phyloP scores from a whole-genome alignment of 2,329 filamentous ascomycete genomes.

The Didymella keratinophila region DNA sequence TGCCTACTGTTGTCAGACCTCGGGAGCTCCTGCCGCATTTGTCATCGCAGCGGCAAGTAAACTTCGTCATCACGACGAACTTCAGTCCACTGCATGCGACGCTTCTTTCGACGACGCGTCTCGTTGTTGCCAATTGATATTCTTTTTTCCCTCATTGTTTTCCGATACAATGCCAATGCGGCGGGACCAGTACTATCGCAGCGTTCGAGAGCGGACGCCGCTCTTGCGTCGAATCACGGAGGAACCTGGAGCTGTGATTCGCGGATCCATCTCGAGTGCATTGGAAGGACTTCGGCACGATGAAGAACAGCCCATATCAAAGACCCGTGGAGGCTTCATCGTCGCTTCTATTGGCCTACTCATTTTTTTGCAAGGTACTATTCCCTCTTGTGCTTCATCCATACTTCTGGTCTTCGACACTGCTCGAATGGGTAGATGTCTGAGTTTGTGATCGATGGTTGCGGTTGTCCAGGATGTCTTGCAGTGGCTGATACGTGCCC shows the following conservation, averaged over 20 bases:
- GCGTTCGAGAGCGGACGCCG: conserved; percentile 19
- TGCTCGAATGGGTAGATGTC: not conserved
- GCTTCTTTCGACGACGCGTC: conserved; percentile 24
- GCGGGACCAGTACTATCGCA: conserved; percentile 19
- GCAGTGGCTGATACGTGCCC: conserved; percentile 28
- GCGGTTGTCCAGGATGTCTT: not conserved
- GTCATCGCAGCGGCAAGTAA: conserved; percentile 15
- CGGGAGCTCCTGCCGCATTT: conserved; percentile 18
- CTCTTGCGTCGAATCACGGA: conserved; percentile 22
- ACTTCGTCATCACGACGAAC: conserved; percentile 17
- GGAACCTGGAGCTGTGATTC: conserved; percentile 43
- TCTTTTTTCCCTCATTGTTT: not conserved
- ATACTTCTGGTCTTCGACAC: not conserved
- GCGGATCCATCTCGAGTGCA: conserved; percentile 29
- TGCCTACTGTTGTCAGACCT: conserved; percentile 5
- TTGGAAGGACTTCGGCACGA: conserved; percentile 33
- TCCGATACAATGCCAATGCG: conserved; percentile 11
- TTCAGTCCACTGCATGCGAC: conserved; percentile 11
- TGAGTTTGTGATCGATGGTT: not conserved
- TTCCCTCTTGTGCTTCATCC: not conserved
- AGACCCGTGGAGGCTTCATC: conserved; percentile 52
- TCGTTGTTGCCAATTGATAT: conserved; percentile 10
- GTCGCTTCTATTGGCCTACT: conserved; percentile 63
- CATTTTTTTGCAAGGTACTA: conserved; percentile 66
- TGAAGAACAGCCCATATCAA: conserved; percentile 34